Evolutionary conservation across 2,329 filamentous ascomycete species (phyloP).

Genomic region (Neofusicoccum cordaticola): DNA sequence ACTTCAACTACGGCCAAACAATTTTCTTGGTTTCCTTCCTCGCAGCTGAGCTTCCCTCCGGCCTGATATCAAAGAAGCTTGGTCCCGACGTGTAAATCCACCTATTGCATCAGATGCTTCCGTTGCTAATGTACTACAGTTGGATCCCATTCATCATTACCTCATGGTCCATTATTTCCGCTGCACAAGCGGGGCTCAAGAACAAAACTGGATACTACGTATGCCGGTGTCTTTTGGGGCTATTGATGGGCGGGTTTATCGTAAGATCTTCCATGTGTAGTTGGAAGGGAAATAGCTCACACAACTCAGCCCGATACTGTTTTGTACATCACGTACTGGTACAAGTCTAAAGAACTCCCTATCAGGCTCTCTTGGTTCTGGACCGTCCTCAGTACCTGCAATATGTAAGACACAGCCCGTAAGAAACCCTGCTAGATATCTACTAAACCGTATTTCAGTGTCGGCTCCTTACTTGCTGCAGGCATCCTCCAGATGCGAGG

Average conservation of each 20-base stretch:
- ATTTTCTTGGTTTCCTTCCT: conserved; percentile 28
- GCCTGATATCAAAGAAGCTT: conserved; percentile 2
- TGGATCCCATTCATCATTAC: conserved; percentile 15
- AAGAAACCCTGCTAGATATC: neutral
- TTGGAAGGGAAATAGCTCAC: neutral
- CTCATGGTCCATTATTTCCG: conserved; percentile 18
- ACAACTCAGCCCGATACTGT: conserved; percentile 46
- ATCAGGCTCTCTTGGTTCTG: conserved; percentile 62
- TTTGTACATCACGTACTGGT: conserved; percentile 64
- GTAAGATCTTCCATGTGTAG: neutral
- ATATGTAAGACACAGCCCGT: neutral
- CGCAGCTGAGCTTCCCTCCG: neutral
- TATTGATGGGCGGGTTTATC: conserved; percentile 58
- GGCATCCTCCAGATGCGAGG: conserved; percentile 45
- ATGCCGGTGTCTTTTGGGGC: conserved; percentile 43
- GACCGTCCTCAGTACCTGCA: conserved; percentile 47
- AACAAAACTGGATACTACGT: conserved; percentile 17
- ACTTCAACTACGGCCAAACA: conserved; percentile 29
- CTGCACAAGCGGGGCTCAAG: conserved; percentile 18
- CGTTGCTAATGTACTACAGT: neutral
- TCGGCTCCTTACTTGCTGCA: conserved; percentile 45
- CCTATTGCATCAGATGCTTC: neutral
- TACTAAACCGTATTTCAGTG: conserved; percentile 42
- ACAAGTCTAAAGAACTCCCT: conserved; percentile 62
- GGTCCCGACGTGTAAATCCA: neutral